These are phyloP conservation scores for Pseudonitzschia multiseries DNA, from an alignment of 108 stramenopile species.

Conservation along the genomic window DNA sequence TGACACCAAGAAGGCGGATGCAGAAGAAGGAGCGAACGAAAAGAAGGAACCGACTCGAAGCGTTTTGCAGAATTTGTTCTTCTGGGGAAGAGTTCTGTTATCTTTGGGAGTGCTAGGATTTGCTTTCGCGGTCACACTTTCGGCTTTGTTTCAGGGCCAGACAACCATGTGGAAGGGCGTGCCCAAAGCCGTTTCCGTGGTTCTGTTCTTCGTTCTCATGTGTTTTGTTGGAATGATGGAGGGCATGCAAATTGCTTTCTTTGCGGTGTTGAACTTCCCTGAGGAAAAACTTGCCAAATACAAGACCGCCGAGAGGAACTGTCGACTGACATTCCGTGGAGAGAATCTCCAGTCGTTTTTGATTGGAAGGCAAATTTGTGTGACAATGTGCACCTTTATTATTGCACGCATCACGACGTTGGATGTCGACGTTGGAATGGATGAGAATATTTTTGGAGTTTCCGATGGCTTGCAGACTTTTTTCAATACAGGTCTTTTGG, in stretches of 20 bases:
- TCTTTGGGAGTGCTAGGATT: constrained; percentile 47
- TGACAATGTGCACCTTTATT: constrained; percentile 46
- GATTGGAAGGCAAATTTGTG: constrained; percentile 56
- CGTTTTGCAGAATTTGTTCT: constrained; percentile 29
- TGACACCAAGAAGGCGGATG: background rate
- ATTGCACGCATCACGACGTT: constrained; percentile 46
- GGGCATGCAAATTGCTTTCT: constrained; percentile 62
- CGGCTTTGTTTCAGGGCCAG: constrained; percentile 36
- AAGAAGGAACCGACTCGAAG: background rate
- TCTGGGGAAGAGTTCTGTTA: constrained; percentile 46
- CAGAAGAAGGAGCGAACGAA: background rate
- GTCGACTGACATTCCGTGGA: constrained; percentile 37
- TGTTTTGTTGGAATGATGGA: constrained; percentile 54
- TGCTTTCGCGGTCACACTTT: constrained; percentile 55
- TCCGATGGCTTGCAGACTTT: constrained; percentile 41
- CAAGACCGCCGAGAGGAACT: constrained; percentile 49
- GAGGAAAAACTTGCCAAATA: constrained; percentile 35
- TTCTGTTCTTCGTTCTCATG: constrained; percentile 49
- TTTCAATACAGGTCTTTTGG: constrained; percentile 58
- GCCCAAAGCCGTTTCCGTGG: constrained; percentile 31
- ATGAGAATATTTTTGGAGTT: constrained; percentile 49
- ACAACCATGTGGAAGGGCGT: constrained; percentile 50
- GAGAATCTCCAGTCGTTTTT: constrained; percentile 31
- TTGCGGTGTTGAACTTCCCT: constrained; percentile 60
- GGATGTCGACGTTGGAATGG: constrained; percentile 23